Evolutionary conservation across 1,284 basidiomycete species (phyloP).

Genomic region (Melampsora larici-populina): DNA sequence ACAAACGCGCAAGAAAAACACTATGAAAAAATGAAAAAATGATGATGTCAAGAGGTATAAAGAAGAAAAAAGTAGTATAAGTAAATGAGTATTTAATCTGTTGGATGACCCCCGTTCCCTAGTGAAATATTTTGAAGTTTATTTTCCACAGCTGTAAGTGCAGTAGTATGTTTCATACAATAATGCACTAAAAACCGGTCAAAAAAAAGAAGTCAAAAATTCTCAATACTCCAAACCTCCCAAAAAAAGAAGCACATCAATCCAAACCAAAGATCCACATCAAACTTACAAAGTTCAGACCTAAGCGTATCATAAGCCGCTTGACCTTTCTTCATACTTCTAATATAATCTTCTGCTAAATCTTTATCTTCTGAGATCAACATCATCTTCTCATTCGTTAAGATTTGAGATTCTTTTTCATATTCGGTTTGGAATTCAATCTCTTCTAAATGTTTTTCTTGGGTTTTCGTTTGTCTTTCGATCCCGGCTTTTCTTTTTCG

Average conservation of each 20-base stretch:
- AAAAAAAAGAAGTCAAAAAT: background rate
- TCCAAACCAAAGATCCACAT: background rate
- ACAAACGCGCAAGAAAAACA: too few relatives aligned
- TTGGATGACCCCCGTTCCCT: too few relatives aligned
- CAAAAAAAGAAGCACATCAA: background rate
- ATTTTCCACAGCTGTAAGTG: conserved; percentile 23
- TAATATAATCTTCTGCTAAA: conserved; percentile 22
- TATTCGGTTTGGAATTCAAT: conserved; percentile 7
- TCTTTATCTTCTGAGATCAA: conserved; percentile 7
- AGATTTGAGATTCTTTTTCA: conserved; percentile 29
- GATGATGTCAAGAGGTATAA: too few relatives aligned
- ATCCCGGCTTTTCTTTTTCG: conserved; percentile 20
- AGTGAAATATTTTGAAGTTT: background rate
- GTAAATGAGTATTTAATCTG: too few relatives aligned
- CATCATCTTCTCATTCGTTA: conserved; percentile 7
- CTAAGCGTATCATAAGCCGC: conserved; percentile 30
- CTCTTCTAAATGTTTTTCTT: conserved; percentile 10
- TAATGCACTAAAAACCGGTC: conserved; percentile 11
- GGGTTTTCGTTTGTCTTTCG: conserved; percentile 12
- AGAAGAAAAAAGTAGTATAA: too few relatives aligned
- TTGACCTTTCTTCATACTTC: conserved; percentile 35
- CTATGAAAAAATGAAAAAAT: too few relatives aligned
- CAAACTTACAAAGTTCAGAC: conserved; percentile 30
- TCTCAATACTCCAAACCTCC: background rate
- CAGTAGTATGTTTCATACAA: conserved; percentile 28